A percentile compares a stretch with the other conserved stretches of the same genome.
Evolutionary conservation across 768 basidiomycete genomes (phyloP).

Genomic region (Nidularia pulvinata): DNA sequence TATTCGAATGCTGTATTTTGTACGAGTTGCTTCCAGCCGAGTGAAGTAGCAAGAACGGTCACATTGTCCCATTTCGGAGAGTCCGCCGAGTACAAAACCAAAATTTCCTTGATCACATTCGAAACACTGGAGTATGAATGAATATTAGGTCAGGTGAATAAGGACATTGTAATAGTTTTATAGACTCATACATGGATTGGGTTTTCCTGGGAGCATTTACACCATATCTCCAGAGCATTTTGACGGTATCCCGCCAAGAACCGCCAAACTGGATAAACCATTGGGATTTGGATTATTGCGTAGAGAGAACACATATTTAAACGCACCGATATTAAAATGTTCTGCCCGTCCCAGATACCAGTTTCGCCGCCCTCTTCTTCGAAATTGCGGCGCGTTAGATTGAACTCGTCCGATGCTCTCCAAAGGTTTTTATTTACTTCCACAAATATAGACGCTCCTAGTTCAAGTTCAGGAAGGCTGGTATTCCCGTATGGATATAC

Average conservation of each 20-base stretch:
- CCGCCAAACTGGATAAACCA: slow-evolving; percentile 35
- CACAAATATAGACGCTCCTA: slow-evolving; percentile 91
- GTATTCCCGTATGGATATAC: slow-evolving; percentile 72
- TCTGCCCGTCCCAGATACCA: slow-evolving; percentile 84
- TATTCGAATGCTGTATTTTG: slow-evolving; percentile 57
- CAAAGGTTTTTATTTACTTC: slow-evolving; percentile 64
- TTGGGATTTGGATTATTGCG: neutral
- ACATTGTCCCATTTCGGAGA: slow-evolving; percentile 67
- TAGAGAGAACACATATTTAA: neutral
- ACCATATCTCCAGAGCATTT: slow-evolving; percentile 81
- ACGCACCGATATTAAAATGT: slow-evolving; percentile 62
- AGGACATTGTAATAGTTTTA: neutral
- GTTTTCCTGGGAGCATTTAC: slow-evolving; percentile 56
- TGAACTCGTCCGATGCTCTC: slow-evolving; percentile 83
- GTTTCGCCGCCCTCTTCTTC: slow-evolving; percentile 47
- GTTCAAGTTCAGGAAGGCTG: slow-evolving; percentile 64
- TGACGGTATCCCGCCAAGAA: slow-evolving; percentile 74
- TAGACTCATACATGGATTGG: slow-evolving; percentile 41
- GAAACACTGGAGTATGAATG: slow-evolving; percentile 42
- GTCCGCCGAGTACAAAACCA: slow-evolving; percentile 51
- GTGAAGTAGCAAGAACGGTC: slow-evolving; percentile 45
- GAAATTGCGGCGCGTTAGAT: slow-evolving; percentile 55
- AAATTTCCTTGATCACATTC: slow-evolving; percentile 48
- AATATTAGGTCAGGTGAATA: neutral
- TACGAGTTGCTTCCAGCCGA: slow-evolving; percentile 50